Base-by-base conservation (phyloP, 345 rosid genomes). In the Salix caprea region DNA sequence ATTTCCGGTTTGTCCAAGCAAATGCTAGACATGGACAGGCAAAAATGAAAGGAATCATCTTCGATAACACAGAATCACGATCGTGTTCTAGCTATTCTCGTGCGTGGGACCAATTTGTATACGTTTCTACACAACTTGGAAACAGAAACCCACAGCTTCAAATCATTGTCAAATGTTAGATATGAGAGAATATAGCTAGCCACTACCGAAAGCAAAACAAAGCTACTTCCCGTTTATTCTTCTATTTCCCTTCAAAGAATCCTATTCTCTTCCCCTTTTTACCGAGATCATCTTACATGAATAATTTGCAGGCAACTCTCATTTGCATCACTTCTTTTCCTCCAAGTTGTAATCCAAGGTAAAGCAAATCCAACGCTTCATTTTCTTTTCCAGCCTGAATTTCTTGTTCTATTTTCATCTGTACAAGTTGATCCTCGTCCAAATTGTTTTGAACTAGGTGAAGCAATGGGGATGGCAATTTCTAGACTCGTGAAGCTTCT, bases 401-500 rank as follows among this genome's bases (percentile, higher is more conserved):
- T 4, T 16, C 60, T 23, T n/a, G 30, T 1, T 28, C 12, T n/a
- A 12, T 60, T 61, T 39, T 37, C 23, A 3, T 69, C 14, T 1
- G 10, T 24, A 10, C 26, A 16, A 37, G 24, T 37, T 69, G 23
- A 11, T 46, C 24, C 2, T n/a, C n/a, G 46, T 5, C 66, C n/a
- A 66, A 6, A 66, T 36, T 36, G 15, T 13, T 2, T 44, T 77
- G 70, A 61, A 61, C 24, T 44, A 69, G 72, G 76, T 54, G 26
- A 8, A 73, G 76, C 21, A 5, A 89, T 88, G 90, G 94, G 91
- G n/a, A 4, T 71, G 82, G 81, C 87, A 21, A 79, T 88, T 78
- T 86, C 91, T 32, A 80, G 89, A 75, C 37, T 87, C 24, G 76
- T 85, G 80, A 87, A 73, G 72, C 67, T 79, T 83, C 74, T 90